Percentiles rank a stretch among this genome's conserved stretches.
Conservation (phyloP, 1,284 basidiomycete genomes). For the Cutaneotrichosporon sp. region DNA sequence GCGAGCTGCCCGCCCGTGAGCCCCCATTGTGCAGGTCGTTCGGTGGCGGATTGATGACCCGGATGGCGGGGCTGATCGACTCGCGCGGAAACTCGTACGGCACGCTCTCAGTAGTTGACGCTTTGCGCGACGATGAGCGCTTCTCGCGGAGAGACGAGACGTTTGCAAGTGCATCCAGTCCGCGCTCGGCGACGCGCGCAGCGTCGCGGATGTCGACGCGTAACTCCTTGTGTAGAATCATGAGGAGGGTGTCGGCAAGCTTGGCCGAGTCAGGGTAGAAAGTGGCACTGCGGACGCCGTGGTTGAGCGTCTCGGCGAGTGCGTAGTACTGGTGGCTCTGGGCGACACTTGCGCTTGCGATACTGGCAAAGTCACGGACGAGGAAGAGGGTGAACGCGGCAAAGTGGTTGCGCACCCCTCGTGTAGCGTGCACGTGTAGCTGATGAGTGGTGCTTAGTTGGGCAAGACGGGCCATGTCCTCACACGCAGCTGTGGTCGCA, state of each 20-base stretch:
- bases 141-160: not conserved
- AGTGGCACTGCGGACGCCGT: conserved; percentile 6
- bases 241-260: conserved; percentile 15
- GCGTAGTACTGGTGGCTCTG: conserved; percentile 14
- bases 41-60: not conserved
- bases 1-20: not conserved
- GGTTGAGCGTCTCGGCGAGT: conserved; percentile 15
- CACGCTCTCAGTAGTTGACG: not conserved
- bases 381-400: conserved; percentile 19
- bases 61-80: not conserved
- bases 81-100: not conserved
- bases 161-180: conserved; percentile 4
- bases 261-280: conserved; percentile 14
- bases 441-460: conserved; percentile 9
- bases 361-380: conserved; percentile 1
- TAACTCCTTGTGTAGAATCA: conserved; percentile 7
- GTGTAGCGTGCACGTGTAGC: conserved; percentile 5
- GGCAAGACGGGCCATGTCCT: conserved; percentile 13
- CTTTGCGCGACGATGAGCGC: not conserved
- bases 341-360: conserved; percentile 6
- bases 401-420: conserved; percentile 21
- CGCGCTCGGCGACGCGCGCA: conserved; percentile 15
- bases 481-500: conserved; percentile 16
- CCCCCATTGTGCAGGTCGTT: not conserved
- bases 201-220: conserved; percentile 10